A percentile compares a stretch with the other conserved stretches of the same genome.
phyloP scores from a whole-genome alignment of 2,329 filamentous ascomycete species.

The Trichoderma simmonsii region DNA sequence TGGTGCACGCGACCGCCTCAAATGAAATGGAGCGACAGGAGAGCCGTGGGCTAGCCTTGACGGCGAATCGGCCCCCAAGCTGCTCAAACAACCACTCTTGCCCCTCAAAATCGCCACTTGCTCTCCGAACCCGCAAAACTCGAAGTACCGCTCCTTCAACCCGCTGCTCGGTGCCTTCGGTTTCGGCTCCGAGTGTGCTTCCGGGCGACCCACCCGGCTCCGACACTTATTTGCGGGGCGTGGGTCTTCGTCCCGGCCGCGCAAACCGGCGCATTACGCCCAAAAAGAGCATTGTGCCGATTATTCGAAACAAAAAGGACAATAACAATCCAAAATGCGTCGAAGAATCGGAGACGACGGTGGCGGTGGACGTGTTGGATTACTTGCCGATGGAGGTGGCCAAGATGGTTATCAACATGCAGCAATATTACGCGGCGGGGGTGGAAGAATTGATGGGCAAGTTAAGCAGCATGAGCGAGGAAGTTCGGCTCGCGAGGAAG shows the following conservation, averaged over 20 bases:
- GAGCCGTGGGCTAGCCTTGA: not conserved
- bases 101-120: not conserved
- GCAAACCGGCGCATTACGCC: not conserved
- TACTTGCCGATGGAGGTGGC: constrained; percentile 20
- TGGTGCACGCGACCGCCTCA: not conserved
- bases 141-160: not conserved
- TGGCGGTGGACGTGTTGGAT: not conserved
- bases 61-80: not conserved
- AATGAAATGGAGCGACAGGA: not conserved
- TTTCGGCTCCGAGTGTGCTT: not conserved
- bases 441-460: constrained; percentile 21
- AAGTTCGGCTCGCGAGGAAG: constrained; percentile 10
- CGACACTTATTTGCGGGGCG: not conserved
- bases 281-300: not conserved
- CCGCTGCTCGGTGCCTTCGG: not conserved
- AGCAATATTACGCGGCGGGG: constrained; percentile 24
- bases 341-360: not conserved
- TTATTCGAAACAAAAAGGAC: not conserved
- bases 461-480: constrained; percentile 7
- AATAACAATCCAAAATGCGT: not conserved
- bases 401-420: constrained; percentile 23
- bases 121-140: not conserved
- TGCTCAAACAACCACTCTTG: not conserved
- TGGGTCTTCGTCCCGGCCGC: not conserved
- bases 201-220: not conserved